Conservation (phyloP, 2,329 filamentous ascomycete genomes). For the Cryphonectria naterciae region DNA sequence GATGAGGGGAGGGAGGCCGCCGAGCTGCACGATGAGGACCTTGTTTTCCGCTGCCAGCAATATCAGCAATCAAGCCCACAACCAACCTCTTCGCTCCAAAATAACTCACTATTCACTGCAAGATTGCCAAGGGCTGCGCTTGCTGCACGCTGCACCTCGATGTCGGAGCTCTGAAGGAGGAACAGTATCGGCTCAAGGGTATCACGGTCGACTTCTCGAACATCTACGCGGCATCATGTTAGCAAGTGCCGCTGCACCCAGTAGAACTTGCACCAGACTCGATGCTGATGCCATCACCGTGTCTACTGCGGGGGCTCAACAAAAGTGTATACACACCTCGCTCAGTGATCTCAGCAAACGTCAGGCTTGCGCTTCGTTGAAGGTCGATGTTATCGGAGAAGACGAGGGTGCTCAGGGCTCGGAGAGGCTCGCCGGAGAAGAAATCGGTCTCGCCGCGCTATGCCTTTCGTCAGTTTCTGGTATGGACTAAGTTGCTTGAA, state of each 20-base stretch:
- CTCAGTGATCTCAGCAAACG: constrained; percentile 98
- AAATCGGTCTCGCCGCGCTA: constrained; percentile 97
- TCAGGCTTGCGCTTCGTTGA: constrained; percentile 94
- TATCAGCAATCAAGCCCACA: constrained; percentile 45
- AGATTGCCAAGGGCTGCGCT: constrained; percentile 95
- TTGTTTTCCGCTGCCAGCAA: constrained; percentile 85
- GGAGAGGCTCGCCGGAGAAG: constrained; percentile 93
- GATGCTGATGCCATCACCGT: not conserved
- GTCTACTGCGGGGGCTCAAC: not conserved
- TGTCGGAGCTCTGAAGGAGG: constrained; percentile 90
- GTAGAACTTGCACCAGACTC: not conserved
- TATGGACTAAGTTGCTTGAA: not conserved
- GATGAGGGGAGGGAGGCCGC: constrained; percentile 88
- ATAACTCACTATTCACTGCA: constrained; percentile 85
- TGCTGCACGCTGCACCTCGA: constrained; percentile 94
- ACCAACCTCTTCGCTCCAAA: not conserved
- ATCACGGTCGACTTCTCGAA: constrained; percentile 90
- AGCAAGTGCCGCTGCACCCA: constrained; percentile 13
- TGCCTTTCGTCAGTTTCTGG: constrained; percentile 37
- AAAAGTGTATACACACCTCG: constrained; percentile 68
- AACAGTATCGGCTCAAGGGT: constrained; percentile 96
- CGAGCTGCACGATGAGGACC: constrained; percentile 90
- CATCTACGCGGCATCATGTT: constrained; percentile 64
- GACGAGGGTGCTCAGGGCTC: constrained; percentile 91
- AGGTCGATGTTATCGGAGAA: constrained; percentile 99